Conservation (phyloP, 2,329 filamentous ascomycete species). For the Colletotrichum somersetense region DNA sequence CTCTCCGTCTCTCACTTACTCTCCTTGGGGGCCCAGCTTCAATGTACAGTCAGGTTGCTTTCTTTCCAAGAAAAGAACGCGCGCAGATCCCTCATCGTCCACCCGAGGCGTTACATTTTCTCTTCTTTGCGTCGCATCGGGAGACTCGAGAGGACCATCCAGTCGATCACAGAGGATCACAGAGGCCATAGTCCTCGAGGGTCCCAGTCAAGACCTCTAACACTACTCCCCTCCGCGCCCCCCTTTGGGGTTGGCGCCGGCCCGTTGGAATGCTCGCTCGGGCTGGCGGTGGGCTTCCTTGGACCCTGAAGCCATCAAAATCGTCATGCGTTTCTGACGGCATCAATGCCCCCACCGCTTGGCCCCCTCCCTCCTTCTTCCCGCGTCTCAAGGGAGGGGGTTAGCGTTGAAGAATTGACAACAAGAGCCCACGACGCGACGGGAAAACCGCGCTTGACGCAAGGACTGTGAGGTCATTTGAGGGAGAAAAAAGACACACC, state of each 20-base stretch:
- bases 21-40: too few relatives aligned
- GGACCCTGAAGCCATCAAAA: conserved; percentile 28
- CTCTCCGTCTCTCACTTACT: neutral
- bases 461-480: conserved; percentile 36
- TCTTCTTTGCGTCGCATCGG: conserved; percentile 1
- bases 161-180: conserved; percentile 4
- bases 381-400: conserved; percentile 26
- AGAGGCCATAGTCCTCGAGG: too few relatives aligned
- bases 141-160: neutral
- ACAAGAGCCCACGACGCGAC: conserved; percentile 6
- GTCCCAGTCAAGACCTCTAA: neutral
- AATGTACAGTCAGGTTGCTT: neutral
- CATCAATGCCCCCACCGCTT: neutral
- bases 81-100: conserved; percentile 12
- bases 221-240: neutral
- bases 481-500: neutral
- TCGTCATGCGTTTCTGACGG: conserved; percentile 13
- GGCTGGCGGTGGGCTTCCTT: neutral
- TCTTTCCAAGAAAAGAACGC: conserved; percentile 32
- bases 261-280: conserved; percentile 10
- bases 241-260: neutral
- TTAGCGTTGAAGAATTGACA: conserved; percentile 7
- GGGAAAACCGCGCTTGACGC: conserved; percentile 30
- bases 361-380: neutral
- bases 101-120: neutral